Percentiles rank a stretch among this genome's conserved stretches.
phyloP scores from a whole-genome alignment of 306 rosid genomes.

The Acacia acuminata region DNA sequence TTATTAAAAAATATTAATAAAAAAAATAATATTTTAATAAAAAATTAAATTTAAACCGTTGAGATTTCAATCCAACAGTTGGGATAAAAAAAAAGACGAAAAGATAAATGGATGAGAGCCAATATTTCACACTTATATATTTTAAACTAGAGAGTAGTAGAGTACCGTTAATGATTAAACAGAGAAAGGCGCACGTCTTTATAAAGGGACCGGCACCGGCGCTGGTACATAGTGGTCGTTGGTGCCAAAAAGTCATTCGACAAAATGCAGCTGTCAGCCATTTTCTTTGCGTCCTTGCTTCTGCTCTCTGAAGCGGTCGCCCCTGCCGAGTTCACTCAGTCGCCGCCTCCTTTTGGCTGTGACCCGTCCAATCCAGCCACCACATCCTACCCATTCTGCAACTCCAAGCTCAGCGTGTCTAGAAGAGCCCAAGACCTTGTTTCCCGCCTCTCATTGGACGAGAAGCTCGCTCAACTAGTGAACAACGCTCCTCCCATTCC shows the following conservation, averaged over 20 bases:
- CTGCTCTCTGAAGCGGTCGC: background rate
- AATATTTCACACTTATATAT: no score
- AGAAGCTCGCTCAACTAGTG: constrained; percentile 84
- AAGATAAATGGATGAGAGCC: no score
- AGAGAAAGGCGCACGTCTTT: background rate
- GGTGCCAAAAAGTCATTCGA: background rate
- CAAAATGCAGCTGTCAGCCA: constrained; percentile 30
- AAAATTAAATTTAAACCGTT: no score
- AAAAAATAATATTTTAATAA: no score
- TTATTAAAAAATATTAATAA: no score
- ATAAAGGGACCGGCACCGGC: background rate
- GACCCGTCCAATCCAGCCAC: constrained; percentile 70
- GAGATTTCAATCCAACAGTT: no score
- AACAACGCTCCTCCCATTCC: constrained; percentile 85
- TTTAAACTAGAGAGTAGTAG: no score
- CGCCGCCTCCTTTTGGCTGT: constrained; percentile 75
- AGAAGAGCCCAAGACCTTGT: constrained; percentile 64
- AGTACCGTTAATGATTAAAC: background rate
- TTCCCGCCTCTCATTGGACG: constrained; percentile 86
- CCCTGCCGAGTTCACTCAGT: constrained; percentile 35
- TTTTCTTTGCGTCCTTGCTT: background rate
- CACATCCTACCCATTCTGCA: constrained; percentile 68
- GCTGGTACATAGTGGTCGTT: background rate
- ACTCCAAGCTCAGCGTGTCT: constrained; percentile 52
- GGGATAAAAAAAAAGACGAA: no score